Conservation (phyloP, 805 yeast genomes). For the Ogataea pignaliae region DNA sequence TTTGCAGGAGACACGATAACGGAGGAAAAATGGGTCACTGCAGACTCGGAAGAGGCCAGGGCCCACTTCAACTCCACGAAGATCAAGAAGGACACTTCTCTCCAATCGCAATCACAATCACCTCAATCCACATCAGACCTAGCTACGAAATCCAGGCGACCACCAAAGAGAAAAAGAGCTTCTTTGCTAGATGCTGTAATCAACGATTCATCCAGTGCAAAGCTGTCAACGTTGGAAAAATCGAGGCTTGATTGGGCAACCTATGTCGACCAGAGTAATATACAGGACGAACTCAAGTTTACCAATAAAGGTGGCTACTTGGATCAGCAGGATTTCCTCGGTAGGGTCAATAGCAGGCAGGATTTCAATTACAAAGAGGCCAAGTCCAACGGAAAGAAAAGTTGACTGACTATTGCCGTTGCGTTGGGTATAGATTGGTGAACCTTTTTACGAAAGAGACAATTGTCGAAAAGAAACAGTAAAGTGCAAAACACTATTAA, state of each 20-base stretch:
- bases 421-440: background rate
- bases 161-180: slow-evolving; percentile 61
- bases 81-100: slow-evolving; percentile 4
- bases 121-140: background rate
- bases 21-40: slow-evolving; percentile 75
- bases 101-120: slow-evolving; percentile 1
- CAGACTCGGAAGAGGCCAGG: slow-evolving; percentile 79
- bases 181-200: slow-evolving; percentile 75
- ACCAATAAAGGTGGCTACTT: slow-evolving; percentile 88
- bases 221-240: slow-evolving; percentile 87
- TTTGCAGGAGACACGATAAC: slow-evolving; percentile 84
- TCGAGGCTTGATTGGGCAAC: slow-evolving; percentile 93
- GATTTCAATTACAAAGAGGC: slow-evolving; percentile 47
- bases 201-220: slow-evolving; percentile 62
- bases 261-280: slow-evolving; percentile 82
- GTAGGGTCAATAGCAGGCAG: slow-evolving; percentile 60
- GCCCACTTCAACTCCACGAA: slow-evolving; percentile 63
- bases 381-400: slow-evolving; percentile 12
- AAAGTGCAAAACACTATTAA: background rate
- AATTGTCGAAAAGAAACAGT: background rate
- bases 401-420: background rate
- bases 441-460: background rate
- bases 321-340: slow-evolving; percentile 86
- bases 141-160: slow-evolving; percentile 13
- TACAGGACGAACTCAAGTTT: slow-evolving; percentile 73